phyloP scores from a whole-genome alignment of 179 eudicot species.

The Vitellaria paradoxa region DNA sequence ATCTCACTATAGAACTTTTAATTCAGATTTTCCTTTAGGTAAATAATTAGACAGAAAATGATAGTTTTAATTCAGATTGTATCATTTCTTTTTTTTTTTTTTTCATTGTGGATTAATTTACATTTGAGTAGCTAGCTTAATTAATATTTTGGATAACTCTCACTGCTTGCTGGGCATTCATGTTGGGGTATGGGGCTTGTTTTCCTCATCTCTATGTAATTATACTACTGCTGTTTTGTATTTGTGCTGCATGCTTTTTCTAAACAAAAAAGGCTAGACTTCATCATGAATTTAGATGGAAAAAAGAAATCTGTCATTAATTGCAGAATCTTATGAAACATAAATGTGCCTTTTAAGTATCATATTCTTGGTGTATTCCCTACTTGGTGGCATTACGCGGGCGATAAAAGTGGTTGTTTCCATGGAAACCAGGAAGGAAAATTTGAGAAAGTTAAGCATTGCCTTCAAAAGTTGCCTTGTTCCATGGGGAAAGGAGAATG shows the following conservation, averaged over 20 bases:
- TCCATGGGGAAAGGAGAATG: not conserved
- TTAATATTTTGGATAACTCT: no score
- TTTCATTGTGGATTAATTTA: no score
- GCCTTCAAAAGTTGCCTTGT: slow-evolving; percentile 4
- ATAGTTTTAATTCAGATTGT: no score
- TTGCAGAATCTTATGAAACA: not conserved
- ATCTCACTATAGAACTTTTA: no score
- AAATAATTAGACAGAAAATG: no score
- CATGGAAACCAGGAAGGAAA: not conserved
- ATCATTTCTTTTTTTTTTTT: no score
- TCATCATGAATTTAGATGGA: not conserved
- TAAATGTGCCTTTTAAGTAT: not conserved
- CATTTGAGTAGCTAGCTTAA: no score
- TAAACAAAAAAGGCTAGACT: not conserved
- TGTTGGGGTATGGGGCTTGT: not conserved
- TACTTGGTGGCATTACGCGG: not conserved
- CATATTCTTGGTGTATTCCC: not conserved
- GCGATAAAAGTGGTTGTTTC: not conserved
- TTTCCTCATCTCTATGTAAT: not conserved
- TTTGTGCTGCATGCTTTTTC: no score
- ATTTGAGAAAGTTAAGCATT: no score
- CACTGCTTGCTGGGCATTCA: no score
- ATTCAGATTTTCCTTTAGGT: no score
- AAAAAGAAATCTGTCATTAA: not conserved
- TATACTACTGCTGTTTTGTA: no score